Conservation (phyloP, 2,329 filamentous ascomycete species). For the Stagonosporopsis cucurbitacearum region DNA sequence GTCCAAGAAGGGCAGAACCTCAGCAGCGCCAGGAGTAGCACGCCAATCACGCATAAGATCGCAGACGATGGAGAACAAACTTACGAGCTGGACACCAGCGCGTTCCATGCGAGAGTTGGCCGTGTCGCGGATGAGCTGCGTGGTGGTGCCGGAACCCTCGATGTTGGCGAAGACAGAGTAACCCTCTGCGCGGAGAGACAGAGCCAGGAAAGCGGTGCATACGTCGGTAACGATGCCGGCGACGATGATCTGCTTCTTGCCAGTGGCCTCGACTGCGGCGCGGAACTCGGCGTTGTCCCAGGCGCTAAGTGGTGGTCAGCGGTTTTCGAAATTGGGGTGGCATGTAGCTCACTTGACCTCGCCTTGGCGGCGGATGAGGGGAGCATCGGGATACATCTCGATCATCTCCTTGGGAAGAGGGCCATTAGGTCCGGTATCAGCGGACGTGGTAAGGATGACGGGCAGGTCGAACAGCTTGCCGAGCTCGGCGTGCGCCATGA, state of each 20-base stretch:
- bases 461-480: constrained; percentile 72
- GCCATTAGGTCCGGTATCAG: constrained; percentile 73
- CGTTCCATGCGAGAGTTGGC: constrained; percentile 71
- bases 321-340: too few species aligned
- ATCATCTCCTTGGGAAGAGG: constrained; percentile 72
- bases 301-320: constrained; percentile 51
- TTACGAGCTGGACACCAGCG: constrained; percentile 70
- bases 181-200: constrained; percentile 73
- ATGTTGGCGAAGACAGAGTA: constrained; percentile 77
- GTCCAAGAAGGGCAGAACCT: constrained; percentile 70
- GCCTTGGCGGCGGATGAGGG: constrained; percentile 71
- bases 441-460: constrained; percentile 73
- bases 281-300: constrained; percentile 78
- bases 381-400: constrained; percentile 69
- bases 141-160: constrained; percentile 73
- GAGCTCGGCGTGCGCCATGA: constrained; percentile 71
- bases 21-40: constrained; percentile 56
- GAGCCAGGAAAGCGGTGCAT: constrained; percentile 74
- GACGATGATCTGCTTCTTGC: constrained; percentile 73
- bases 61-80: constrained; percentile 67
- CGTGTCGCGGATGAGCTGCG: constrained; percentile 64
- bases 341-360: constrained; percentile 64
- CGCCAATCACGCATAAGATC: constrained; percentile 78
- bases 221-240: constrained; percentile 78
- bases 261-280: constrained; percentile 67